These are phyloP conservation scores for Danielia reshetovae DNA, from an alignment of 805 yeast genomes.

Conservation along the genomic window DNA sequence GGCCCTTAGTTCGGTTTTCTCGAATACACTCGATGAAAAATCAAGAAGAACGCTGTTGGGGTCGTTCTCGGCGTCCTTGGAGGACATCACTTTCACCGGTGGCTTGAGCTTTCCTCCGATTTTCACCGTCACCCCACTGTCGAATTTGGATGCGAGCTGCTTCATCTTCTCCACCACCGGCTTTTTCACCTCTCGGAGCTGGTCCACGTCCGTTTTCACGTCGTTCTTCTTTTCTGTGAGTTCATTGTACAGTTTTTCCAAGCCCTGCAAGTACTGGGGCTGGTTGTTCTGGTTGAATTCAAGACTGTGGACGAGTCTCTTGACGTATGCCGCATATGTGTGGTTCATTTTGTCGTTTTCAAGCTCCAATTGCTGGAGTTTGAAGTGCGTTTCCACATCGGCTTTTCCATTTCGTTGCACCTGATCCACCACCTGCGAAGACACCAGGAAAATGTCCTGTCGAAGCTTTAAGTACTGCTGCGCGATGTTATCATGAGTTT, in stretches of 20 bases:
- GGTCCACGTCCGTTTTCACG: constrained; percentile 19
- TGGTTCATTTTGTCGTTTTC: constrained; percentile 28
- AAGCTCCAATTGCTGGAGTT: constrained; percentile 20
- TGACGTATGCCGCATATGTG: constrained; percentile 24
- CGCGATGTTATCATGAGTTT: constrained; percentile 30
- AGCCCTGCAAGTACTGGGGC: constrained; percentile 15
- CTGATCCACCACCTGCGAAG: constrained; percentile 7
- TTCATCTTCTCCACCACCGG: constrained; percentile 36
- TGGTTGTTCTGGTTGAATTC: constrained; percentile 11
- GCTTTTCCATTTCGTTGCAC: constrained; percentile 6
- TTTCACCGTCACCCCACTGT: constrained; percentile 12
- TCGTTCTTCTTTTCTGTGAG: constrained; percentile 14
- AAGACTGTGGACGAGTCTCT: constrained; percentile 17
- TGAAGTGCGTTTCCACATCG: constrained; percentile 10
- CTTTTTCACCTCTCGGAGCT: constrained; percentile 26
- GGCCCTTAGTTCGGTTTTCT: constrained; percentile 16
- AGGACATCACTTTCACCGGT: not conserved
- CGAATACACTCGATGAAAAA: constrained; percentile 12
- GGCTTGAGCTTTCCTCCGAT: constrained; percentile 1
- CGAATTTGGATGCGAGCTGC: constrained; percentile 21
- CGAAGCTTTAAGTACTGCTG: constrained; percentile 31
- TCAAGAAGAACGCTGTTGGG: constrained; percentile 3
- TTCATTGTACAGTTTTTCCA: constrained; percentile 19
- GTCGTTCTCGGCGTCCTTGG: constrained; percentile 6
- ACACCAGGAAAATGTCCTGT: constrained; percentile 25